Percentiles rank a stretch among this genome's conserved stretches.
Conservation (phyloP, 805 yeast genomes). For the Candida silvicultrix region DNA sequence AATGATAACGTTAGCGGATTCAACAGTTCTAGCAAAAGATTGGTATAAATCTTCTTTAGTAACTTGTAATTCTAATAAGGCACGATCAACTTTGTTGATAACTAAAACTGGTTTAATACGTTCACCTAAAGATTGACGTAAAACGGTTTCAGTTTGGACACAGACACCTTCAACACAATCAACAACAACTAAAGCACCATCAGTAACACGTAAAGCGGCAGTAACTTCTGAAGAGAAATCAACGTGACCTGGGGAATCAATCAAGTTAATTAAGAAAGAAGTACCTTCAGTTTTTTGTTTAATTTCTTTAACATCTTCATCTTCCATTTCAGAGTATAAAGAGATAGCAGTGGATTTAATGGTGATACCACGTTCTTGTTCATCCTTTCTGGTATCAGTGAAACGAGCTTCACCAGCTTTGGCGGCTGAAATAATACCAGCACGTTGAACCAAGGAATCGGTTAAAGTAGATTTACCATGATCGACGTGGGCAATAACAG, state of each 20-base stretch:
- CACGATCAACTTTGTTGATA: conserved; percentile 99
- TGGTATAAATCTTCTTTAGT: conserved; percentile 98
- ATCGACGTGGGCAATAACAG: conserved; percentile 99
- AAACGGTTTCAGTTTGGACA: conserved; percentile 99
- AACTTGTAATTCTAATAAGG: conserved; percentile 96
- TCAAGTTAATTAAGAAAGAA: conserved; percentile 95
- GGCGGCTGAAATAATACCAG: conserved; percentile 99
- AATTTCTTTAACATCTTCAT: conserved; percentile 86
- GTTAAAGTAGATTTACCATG: conserved; percentile 99
- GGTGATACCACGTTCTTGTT: conserved; percentile 99
- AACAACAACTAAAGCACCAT: conserved; percentile 99
- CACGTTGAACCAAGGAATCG: conserved; percentile 97
- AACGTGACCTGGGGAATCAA: conserved; percentile 99
- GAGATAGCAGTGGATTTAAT: conserved; percentile 99
- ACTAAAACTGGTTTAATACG: conserved; percentile 98
- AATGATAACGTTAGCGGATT: conserved; percentile 97
- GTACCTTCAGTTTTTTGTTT: conserved; percentile 79
- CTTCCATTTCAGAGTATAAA: conserved; percentile 80
- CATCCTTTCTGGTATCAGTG: conserved; percentile 99
- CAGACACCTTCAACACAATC: conserved; percentile 99
- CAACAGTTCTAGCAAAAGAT: conserved; percentile 97
- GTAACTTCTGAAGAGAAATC: conserved; percentile 99
- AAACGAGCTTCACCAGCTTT: conserved; percentile 99
- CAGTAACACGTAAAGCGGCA: conserved; percentile 99
- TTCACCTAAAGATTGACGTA: conserved; percentile 98